Percentiles rank a stretch among this genome's conserved stretches.
These are phyloP conservation scores for Xylaria longipes DNA, from an alignment of 495 filamentous ascomycete genomes.

Conservation along the genomic window DNA sequence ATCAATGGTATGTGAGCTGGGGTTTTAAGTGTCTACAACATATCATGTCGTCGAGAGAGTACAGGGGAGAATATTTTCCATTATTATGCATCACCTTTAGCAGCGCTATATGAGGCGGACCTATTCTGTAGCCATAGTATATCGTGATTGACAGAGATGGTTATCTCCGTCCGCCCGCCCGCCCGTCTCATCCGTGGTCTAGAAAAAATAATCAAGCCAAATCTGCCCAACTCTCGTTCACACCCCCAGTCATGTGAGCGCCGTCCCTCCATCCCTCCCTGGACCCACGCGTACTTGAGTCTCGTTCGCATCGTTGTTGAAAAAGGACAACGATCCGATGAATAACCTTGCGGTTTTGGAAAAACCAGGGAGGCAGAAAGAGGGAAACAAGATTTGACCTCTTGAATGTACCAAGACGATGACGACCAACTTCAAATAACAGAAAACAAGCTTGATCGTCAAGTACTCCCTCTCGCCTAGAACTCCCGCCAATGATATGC, in stretches of 20 bases:
- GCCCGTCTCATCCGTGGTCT: constrained; percentile 14
- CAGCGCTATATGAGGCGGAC: constrained; percentile 9
- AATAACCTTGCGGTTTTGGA: neutral
- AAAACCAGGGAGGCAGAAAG: neutral
- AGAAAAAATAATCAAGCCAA: constrained; percentile 17
- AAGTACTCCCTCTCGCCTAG: constrained; percentile 31
- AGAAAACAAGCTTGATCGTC: constrained; percentile 26
- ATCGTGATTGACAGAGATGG: neutral
- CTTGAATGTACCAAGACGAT: constrained; percentile 18
- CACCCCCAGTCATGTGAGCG: neutral
- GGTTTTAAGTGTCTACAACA: too few species aligned
- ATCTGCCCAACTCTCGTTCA: constrained; percentile 11
- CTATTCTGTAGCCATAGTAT: constrained; percentile 23
- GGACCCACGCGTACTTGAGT: neutral
- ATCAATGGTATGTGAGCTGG: too few species aligned
- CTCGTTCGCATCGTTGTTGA: neutral
- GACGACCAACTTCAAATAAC: constrained; percentile 24
- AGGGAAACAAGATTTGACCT: neutral
- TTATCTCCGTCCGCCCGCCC: neutral
- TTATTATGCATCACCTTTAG: constrained; percentile 22
- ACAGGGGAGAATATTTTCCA: constrained; percentile 18
- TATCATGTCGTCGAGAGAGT: too few species aligned
- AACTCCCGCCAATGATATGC: constrained; percentile 43
- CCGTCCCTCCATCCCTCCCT: neutral
- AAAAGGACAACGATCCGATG: neutral